Base-by-base conservation (phyloP, 2,329 filamentous ascomycete genomes). In the Trematosphaeria pertusa region DNA sequence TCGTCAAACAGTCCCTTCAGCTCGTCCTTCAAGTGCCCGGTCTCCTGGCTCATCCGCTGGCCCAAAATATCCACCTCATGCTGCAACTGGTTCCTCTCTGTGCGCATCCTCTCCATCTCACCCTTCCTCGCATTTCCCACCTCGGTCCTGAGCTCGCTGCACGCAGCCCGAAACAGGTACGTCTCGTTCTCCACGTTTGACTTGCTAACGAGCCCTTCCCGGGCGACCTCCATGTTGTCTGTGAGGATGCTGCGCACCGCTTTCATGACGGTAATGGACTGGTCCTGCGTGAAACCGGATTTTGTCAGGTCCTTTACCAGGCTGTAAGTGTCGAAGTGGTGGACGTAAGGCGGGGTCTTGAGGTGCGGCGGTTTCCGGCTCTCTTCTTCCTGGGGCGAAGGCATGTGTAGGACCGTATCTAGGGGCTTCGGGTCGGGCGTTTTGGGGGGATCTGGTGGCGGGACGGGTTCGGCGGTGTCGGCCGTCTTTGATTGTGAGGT, bases 1-100 rank as follows among this genome's bases (percentile, higher is more conserved):
- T 99, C 93, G 65, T 97, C 93, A 70, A 97, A 97, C 81, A 97
- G 88, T 46, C 91, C 93, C 69, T 92, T 91, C n/a, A 97, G 81
- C 44, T 92, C 90, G 67, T 99, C 93, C 61, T 90, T 94, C 48
- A 97, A 77, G 24, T 83, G 87, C 44, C 86, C 75, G 19, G 92
- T 79, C 68, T 97, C 92, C 72, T 97, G 92, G 24, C 86, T 89
- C 48, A 97, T 78, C 37, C 87, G 83, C 75, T 97, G 94, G 44
- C 84, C 86, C 43, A 97, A 71, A 14, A 96, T 96, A 70, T 99
- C 94, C n/a, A 92, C 86, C 70, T 97, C 94, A 69, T 97, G 92
- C 75, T 97, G 91, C 56, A 99, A 73, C 37, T 92, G 85, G 3
- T 88, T 90, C 31, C 94, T 81, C 67, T 96, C 89, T 55, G 90